These are phyloP conservation scores for Gaeumannomyces tritici DNA, from an alignment of 2,329 filamentous ascomycete species.

Conservation along the genomic window DNA sequence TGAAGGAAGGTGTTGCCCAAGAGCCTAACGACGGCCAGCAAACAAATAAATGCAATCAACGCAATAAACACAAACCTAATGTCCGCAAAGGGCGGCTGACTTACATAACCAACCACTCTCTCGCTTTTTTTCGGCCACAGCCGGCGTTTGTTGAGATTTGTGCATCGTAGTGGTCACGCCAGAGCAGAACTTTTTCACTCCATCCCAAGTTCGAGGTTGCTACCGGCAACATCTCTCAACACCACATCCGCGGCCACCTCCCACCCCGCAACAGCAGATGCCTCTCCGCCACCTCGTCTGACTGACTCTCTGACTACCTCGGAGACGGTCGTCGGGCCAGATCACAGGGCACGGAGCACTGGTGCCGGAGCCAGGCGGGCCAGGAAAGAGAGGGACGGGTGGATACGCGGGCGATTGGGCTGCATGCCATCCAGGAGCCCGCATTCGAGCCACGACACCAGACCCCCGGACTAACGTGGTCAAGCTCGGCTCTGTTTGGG, in stretches of 20 bases:
- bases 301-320: neutral
- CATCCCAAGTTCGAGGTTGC: no score
- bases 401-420: constrained; percentile 16
- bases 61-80: no score
- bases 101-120: no score
- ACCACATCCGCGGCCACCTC: neutral
- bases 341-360: neutral
- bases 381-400: neutral
- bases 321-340: neutral
- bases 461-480: constrained; percentile 22
- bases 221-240: no score
- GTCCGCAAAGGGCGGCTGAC: neutral
- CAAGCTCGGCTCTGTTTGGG: constrained; percentile 13
- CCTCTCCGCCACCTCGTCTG: neutral
- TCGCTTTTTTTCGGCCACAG: neutral
- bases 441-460: constrained; percentile 32
- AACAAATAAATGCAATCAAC: no score
- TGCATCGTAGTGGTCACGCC: neutral
- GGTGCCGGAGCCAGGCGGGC: neutral
- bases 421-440: constrained; percentile 15
- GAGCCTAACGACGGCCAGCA: no score
- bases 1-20: no score
- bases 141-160: neutral
- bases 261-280: no score
- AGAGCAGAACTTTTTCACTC: no score